Percentiles rank a stretch among this genome's conserved stretches.
phyloP scores from a whole-genome alignment of 345 rosid genomes.

The Nasturtium officinale region DNA sequence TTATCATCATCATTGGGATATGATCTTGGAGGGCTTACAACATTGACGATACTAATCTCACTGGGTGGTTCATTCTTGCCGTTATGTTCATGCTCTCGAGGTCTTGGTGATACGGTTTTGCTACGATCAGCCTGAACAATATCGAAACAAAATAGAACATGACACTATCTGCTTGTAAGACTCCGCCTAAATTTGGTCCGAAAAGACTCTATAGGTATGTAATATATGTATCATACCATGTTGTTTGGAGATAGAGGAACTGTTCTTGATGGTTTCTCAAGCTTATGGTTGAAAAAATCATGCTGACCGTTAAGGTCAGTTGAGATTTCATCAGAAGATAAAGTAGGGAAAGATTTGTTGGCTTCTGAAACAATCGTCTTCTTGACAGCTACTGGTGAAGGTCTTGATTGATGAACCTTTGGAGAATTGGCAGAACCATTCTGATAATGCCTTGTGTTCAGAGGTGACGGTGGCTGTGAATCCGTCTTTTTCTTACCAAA shows the following conservation, averaged over 20 bases:
- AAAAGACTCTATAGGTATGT: not conserved
- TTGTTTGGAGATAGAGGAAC: conserved; percentile 36
- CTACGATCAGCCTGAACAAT: conserved; percentile 27
- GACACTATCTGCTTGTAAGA: conserved; percentile 2
- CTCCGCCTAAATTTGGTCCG: not conserved
- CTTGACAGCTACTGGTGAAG: conserved; percentile 44
- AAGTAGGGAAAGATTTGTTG: conserved; percentile 35
- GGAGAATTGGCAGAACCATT: conserved; percentile 39
- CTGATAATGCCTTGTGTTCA: conserved; percentile 34
- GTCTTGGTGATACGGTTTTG: conserved; percentile 20
- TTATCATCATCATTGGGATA: conserved; percentile 33
- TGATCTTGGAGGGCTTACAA: conserved; percentile 40
- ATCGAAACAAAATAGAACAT: conserved; percentile 9
- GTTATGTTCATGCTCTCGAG: conserved; percentile 11
- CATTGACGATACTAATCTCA: conserved; percentile 34
- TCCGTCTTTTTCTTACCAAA: conserved; percentile 65
- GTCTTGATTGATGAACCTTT: conserved; percentile 44
- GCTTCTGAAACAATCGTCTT: conserved; percentile 43
- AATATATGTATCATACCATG: conserved; percentile 24
- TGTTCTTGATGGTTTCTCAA: conserved; percentile 19
- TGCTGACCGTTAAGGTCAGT: conserved; percentile 44
- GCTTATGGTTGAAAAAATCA: conserved; percentile 48
- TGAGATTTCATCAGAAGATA: conserved; percentile 46
- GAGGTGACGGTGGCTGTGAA: conserved; percentile 54
- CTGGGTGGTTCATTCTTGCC: conserved; percentile 14